Evolutionary conservation across 2,329 filamentous ascomycete genomes (phyloP), one percentile per base, ranked within the genome.

Genomic region (Neonectria sp.): DNA sequence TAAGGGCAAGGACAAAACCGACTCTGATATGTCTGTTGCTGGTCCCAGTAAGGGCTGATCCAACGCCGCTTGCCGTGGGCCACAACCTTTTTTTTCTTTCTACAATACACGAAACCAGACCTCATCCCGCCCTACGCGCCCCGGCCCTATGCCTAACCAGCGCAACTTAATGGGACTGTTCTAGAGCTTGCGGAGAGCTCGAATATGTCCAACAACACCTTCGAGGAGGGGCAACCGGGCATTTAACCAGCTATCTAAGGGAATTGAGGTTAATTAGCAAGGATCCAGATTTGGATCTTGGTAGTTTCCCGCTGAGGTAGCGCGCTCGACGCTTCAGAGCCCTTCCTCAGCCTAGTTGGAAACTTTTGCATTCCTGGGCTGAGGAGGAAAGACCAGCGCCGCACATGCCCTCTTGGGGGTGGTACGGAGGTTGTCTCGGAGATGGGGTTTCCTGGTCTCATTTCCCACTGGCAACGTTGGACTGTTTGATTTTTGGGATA

Each of bases 1-100:
- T 25, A 77, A 78, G 58, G 73, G 71, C 45, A 78, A 77, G 67
- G 74, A 71, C 24, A 71, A 56, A 51, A 68, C 62, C 13, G 63
- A 60, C 15, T 69, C 45, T 12, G 62, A 65, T 31, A 66, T 52
- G 21, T 31, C 58, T 3, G 62, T 66, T 31, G 74, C 69, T 17
- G 73, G 75, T 24, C 68, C 76, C 21, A 78, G 75, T 71, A 73
- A 71, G 45, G 75, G 76, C 55, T 79, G 75, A 79, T 63, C 52
- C n/a, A 8, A 46, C 45, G 11, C 21, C 27, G 24, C 58, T 57
- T 58, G 37, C 37, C 37, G 35, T 37, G 46, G 25, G 37, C 27
- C 43, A 45, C 24, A 58, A 57, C 27, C 33, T 49, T 43, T 45
- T 49, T 57, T 25, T 48, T 55, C 55, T 45, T 55, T 57, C 27